Conservation (phyloP, 164 flowering plant genomes). For the Buxus sempervirens region DNA sequence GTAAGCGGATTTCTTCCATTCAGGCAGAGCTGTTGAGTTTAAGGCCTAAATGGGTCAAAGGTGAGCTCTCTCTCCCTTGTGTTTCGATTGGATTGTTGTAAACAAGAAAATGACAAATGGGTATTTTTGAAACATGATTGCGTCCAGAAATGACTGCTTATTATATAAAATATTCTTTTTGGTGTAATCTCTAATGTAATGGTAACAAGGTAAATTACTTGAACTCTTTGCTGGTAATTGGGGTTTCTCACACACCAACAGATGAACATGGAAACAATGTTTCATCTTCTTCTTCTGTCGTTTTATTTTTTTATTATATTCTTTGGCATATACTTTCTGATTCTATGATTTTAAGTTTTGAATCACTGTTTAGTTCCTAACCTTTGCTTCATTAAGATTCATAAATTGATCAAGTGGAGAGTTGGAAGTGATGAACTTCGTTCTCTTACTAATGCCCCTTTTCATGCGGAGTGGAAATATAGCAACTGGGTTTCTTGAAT, state of each 20-base stretch:
- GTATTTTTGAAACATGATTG: too few relatives aligned
- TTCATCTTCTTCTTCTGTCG: too few relatives aligned
- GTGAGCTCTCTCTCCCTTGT: slow-evolving; percentile 11
- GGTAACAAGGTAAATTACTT: background rate
- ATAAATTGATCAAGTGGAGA: background rate
- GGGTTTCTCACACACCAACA: slow-evolving; percentile 7
- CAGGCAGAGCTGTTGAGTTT: slow-evolving; percentile 7
- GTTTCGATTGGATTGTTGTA: background rate
- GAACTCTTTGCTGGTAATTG: background rate
- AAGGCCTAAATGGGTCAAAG: slow-evolving; percentile 18
- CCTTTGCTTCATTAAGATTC: too few relatives aligned
- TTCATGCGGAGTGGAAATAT: background rate
- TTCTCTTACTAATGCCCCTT: background rate
- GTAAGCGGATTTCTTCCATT: slow-evolving; percentile 2
- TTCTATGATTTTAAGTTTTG: background rate
- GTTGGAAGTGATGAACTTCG: too few relatives aligned
- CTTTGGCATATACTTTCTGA: background rate
- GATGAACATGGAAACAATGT: background rate
- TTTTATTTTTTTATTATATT: background rate
- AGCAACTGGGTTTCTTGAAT: background rate
- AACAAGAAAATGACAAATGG: background rate
- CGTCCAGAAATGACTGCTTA: background rate
- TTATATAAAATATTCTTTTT: too few relatives aligned
- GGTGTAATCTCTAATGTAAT: background rate
- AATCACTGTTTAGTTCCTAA: background rate